These are phyloP conservation scores for Candida cerambycidarum DNA, from an alignment of 805 yeast genomes.

Conservation along the genomic window DNA sequence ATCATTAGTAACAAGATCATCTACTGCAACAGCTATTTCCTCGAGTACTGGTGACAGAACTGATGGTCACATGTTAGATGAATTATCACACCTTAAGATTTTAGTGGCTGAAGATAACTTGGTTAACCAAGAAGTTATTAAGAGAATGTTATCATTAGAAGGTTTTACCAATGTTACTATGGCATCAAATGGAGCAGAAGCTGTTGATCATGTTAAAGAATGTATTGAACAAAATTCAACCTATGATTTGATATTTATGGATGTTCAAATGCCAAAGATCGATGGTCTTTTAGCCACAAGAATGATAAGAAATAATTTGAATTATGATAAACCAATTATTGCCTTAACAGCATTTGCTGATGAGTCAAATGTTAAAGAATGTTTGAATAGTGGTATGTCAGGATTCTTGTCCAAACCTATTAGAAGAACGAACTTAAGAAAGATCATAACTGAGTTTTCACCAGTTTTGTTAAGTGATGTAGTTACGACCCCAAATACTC, in stretches of 20 bases:
- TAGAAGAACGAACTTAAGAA: conserved; percentile 63
- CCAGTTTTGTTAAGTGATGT: conserved; percentile 31
- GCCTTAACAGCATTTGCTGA: conserved; percentile 97
- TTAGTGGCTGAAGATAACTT: conserved; percentile 92
- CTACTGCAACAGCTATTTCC: conserved; percentile 54
- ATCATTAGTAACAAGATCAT: conserved; percentile 43
- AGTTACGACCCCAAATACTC: conserved; percentile 34
- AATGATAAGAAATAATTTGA: conserved; percentile 61
- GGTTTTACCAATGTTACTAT: conserved; percentile 69
- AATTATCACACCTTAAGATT: conserved; percentile 44
- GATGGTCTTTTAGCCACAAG: conserved; percentile 88
- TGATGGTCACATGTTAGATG: conserved; percentile 11
- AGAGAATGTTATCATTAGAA: conserved; percentile 82
- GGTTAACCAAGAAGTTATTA: conserved; percentile 93
- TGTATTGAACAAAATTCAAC: conserved; percentile 38
- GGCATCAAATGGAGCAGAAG: conserved; percentile 91
- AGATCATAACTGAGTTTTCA: conserved; percentile 52
- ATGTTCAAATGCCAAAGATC: conserved; percentile 93
- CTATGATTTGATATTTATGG: conserved; percentile 88
- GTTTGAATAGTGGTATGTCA: conserved; percentile 88
- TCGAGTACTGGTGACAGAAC: conserved; percentile 11
- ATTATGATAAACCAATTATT: conserved; percentile 73
- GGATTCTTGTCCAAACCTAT: conserved; percentile 90
- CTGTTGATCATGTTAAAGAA: conserved; percentile 63
- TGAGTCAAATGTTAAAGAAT: conserved; percentile 81